Evolutionary conservation across 768 basidiomycete species (phyloP).

Genomic region (Hydnomerulius pinastri): DNA sequence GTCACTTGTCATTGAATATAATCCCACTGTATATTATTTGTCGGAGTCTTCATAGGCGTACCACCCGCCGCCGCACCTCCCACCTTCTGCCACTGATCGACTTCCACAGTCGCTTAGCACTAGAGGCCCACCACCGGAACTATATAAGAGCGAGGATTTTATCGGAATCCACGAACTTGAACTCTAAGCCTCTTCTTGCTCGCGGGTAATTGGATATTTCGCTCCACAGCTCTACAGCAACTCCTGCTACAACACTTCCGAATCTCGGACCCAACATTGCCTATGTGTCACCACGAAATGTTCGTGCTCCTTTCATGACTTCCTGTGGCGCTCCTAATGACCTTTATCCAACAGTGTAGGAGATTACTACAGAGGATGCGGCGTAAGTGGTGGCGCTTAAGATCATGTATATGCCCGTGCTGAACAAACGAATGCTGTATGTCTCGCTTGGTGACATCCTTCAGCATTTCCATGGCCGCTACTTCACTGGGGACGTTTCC

Average conservation of each 20-base stretch:
- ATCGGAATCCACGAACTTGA: not conserved
- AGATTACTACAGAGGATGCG: slow-evolving; percentile 39
- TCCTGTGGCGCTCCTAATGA: slow-evolving; percentile 1
- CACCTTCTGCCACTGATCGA: slow-evolving; percentile 2
- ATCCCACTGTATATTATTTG: not conserved
- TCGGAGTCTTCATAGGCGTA: not conserved
- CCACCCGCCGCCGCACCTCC: slow-evolving; percentile 5
- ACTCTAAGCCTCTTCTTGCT: not conserved
- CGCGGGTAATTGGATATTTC: not conserved
- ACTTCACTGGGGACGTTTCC: slow-evolving; percentile 33
- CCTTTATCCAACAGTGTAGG: slow-evolving; percentile 28
- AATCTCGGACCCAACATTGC: not conserved
- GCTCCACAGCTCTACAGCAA: not conserved
- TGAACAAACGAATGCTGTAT: too few species aligned
- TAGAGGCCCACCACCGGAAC: not conserved
- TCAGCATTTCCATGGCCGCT: slow-evolving; percentile 42
- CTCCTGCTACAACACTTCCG: not conserved
- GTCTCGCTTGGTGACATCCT: too few species aligned
- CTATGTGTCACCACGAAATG: slow-evolving; percentile 41
- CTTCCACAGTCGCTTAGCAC: slow-evolving; percentile 14
- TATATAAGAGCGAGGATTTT: slow-evolving; percentile 7
- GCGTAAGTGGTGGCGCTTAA: slow-evolving; percentile 22
- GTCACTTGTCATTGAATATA: not conserved
- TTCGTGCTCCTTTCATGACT: slow-evolving; percentile 12
- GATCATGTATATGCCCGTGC: not conserved